phyloP scores from a whole-genome alignment of 495 filamentous ascomycete species.

The Talaromyces liani region DNA sequence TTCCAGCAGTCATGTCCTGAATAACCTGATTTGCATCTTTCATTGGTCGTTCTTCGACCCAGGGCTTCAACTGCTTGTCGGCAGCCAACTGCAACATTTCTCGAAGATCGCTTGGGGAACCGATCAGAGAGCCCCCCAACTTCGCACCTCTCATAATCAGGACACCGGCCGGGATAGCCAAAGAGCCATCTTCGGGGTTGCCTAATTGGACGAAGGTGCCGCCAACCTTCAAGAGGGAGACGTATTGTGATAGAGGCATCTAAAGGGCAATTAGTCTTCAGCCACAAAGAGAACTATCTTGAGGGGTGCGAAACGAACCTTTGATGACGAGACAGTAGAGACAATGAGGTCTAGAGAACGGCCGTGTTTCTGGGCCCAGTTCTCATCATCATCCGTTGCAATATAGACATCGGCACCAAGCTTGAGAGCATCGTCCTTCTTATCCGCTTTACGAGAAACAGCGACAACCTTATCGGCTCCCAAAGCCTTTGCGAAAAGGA shows the following conservation, averaged over 20 bases:
- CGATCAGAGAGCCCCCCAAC: slow-evolving; percentile 68
- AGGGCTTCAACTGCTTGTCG: slow-evolving; percentile 65
- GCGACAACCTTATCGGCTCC: slow-evolving; percentile 69
- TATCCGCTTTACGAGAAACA: slow-evolving; percentile 61
- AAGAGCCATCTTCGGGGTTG: slow-evolving; percentile 38
- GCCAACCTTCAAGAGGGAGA: slow-evolving; percentile 57
- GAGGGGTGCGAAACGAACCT: slow-evolving; percentile 40
- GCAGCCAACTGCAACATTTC: slow-evolving; percentile 78
- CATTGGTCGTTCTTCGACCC: slow-evolving; percentile 64
- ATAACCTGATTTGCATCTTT: slow-evolving; percentile 60
- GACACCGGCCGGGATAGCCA: slow-evolving; percentile 38
- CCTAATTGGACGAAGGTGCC: slow-evolving; percentile 81
- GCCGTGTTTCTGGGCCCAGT: slow-evolving; percentile 60
- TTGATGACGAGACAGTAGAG: slow-evolving; percentile 62
- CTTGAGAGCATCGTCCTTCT: slow-evolving; percentile 61
- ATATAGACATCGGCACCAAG: slow-evolving; percentile 47
- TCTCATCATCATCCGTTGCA: slow-evolving; percentile 69
- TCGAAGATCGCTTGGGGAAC: slow-evolving; percentile 25
- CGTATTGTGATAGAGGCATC: slow-evolving; percentile 58
- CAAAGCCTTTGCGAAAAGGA: slow-evolving; percentile 57
- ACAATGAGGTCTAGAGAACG: slow-evolving; percentile 72
- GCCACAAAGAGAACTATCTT: no score
- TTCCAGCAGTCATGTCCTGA: slow-evolving; percentile 59
- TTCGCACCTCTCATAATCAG: slow-evolving; percentile 65
- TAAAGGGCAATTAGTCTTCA: slow-evolving; percentile 49